These are phyloP conservation scores for Amanita rubescens DNA, from an alignment of 768 basidiomycete genomes.

Conservation along the genomic window DNA sequence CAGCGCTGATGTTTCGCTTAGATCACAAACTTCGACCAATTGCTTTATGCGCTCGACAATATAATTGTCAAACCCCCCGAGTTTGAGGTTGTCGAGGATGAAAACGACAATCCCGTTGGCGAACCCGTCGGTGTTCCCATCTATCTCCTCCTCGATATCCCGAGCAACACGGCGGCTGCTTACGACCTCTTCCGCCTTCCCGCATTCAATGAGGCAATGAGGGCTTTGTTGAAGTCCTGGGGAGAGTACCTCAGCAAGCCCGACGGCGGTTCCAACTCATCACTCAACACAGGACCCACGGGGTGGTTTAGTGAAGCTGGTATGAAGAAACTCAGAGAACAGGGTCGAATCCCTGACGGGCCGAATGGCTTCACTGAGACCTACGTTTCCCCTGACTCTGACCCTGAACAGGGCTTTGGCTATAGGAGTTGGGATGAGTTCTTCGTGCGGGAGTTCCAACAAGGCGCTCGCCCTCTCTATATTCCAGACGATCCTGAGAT, in stretches of 20 bases:
- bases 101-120: constrained; percentile 4
- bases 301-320: constrained; percentile 39
- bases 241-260: constrained; percentile 35
- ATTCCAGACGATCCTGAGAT: constrained; percentile 11
- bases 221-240: constrained; percentile 46
- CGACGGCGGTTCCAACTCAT: constrained; percentile 29
- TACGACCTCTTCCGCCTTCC: constrained; percentile 29
- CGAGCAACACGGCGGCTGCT: constrained; percentile 28
- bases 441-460: constrained; percentile 40
- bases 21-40: constrained; percentile 33
- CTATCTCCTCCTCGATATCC: constrained; percentile 35
- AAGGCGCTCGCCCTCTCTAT: constrained; percentile 32
- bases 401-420: constrained; percentile 31
- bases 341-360: constrained; percentile 3
- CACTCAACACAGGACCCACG: constrained; percentile 28
- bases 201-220: constrained; percentile 38
- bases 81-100: constrained; percentile 21
- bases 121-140: constrained; percentile 40
- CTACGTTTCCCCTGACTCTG: constrained; percentile 32
- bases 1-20: constrained; percentile 6
- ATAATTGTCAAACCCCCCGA: constrained; percentile 34
- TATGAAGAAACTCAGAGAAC: not conserved
- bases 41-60: constrained; percentile 34
- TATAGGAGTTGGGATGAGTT: constrained; percentile 47
- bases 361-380: constrained; percentile 26